Base-by-base conservation (phyloP, 148 eudicot genomes). In the Rhododendron molle region DNA sequence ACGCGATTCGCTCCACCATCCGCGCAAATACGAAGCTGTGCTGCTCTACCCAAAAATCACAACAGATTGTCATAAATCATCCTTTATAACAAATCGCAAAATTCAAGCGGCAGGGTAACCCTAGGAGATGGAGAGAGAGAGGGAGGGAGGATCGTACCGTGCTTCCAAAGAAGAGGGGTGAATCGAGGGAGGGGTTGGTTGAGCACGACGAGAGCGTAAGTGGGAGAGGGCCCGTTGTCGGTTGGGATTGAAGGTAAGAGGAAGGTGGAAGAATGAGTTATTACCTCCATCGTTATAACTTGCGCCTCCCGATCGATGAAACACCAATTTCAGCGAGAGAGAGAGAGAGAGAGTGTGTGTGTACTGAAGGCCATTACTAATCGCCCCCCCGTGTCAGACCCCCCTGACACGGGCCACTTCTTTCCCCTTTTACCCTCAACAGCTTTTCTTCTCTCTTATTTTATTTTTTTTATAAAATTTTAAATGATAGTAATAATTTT, bases 1-100 rank as follows among this genome's bases (percentile, higher is more conserved):
- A 95, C 47, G 16, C 99, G 93, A 86, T 96, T 96, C 5, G 98
- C 99, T 67, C 99, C 99, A 73, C 99, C 98, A 85, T 96, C 99
- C 0, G 98, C 98, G 88, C 95, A 96, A 5, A 96, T 49, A 92
- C 93, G 93, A 81, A 93, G 77, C 54, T 83, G 86, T 87, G 97
- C 98, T 96, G 97, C 88, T 89, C 93, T 84, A 93, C 85, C 90
- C 83, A 69, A 76, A 85, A 88, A 85, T 34, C 71, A 58, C 2
- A 58, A 56, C 43, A 83, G 40, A 58, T 8, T 83, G 38, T 32
- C 32, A 52, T 85, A 54, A 80, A 58, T 6, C 65, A 20, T 18
- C n/a, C 13, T 58, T 58, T 58, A 20, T 38, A 36, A 1, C 36
- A 2, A 11, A 38, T 0, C 54, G 9, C 14, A 49, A 49, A 67